phyloP scores from a whole-genome alignment of 2,329 filamentous ascomycete genomes.

The Didymella sp. region DNA sequence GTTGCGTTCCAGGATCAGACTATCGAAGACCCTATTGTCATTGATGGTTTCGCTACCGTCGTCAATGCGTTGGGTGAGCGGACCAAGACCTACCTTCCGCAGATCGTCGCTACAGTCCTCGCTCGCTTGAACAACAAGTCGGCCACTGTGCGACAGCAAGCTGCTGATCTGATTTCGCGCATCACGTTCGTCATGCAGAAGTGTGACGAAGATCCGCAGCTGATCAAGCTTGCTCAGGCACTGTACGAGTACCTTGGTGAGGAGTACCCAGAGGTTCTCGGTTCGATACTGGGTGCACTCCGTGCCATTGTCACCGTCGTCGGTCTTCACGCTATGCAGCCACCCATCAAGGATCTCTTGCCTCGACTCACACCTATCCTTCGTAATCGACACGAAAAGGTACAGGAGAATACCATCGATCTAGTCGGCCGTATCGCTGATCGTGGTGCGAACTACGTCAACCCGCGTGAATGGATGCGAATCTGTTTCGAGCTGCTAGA shows the following conservation, averaged over 20 bases:
- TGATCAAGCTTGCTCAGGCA: slow-evolving; percentile 93
- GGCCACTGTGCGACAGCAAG: slow-evolving; percentile 93
- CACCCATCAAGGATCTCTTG: slow-evolving; percentile 93
- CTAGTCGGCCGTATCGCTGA: slow-evolving; percentile 97
- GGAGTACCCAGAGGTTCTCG: slow-evolving; percentile 96
- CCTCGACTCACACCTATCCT: slow-evolving; percentile 97
- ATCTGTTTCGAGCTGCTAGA: slow-evolving; percentile 99
- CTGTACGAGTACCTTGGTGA: slow-evolving; percentile 98
- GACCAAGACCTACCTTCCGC: slow-evolving; percentile 94
- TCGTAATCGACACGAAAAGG: slow-evolving; percentile 97
- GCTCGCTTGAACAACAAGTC: slow-evolving; percentile 98
- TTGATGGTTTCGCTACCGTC: slow-evolving; percentile 97
- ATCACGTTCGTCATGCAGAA: slow-evolving; percentile 99
- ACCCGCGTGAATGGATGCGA: slow-evolving; percentile 98
- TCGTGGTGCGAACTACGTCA: slow-evolving; percentile 93
- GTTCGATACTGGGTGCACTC: slow-evolving; percentile 92
- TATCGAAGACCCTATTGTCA: slow-evolving; percentile 92
- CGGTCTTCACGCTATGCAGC: slow-evolving; percentile 97
- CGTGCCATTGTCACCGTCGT: slow-evolving; percentile 97
- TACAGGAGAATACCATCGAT: slow-evolving; percentile 99
- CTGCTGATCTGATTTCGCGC: slow-evolving; percentile 92
- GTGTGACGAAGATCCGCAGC: slow-evolving; percentile 92
- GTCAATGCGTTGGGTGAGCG: slow-evolving; percentile 92
- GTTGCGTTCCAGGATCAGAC: slow-evolving; percentile 98
- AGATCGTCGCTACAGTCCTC: slow-evolving; percentile 95